Percentiles rank a stretch among this genome's conserved stretches.
phyloP scores from a whole-genome alignment of 116 monocot species.

The Cymodocea nodosa region DNA sequence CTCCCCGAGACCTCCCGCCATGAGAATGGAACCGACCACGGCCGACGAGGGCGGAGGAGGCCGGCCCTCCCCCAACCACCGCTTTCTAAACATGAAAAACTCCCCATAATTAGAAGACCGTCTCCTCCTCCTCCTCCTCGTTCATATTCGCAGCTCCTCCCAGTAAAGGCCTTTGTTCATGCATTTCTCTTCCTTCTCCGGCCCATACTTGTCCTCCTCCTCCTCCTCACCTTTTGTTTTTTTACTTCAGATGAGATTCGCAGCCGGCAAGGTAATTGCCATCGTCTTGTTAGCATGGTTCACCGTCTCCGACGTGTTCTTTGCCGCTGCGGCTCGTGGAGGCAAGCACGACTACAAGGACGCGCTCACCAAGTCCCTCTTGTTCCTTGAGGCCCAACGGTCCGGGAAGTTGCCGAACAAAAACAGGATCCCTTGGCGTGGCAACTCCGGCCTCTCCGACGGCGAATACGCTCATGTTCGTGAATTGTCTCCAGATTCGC shows the following conservation, averaged over 20 bases:
- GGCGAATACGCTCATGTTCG: constrained; percentile 49
- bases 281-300: constrained; percentile 27
- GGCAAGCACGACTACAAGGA: constrained; percentile 44
- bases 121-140: no score
- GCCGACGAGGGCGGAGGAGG: no score
- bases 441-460: constrained; percentile 64
- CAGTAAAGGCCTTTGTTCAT: no score
- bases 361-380: constrained; percentile 54
- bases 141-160: no score
- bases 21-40: no score
- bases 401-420: constrained; percentile 69
- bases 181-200: no score
- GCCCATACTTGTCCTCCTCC: no score
- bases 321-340: constrained; percentile 3
- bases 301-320: constrained; percentile 17
- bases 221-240: no score
- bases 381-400: constrained; percentile 78
- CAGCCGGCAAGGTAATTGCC: background rate
- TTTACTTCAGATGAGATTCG: constrained; percentile 9
- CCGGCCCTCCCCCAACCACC: no score
- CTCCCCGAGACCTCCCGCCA: no score
- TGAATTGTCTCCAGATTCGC: background rate
- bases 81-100: no score
- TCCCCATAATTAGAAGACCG: no score
- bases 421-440: constrained; percentile 57